These are phyloP conservation scores for Margaritispora aquatica DNA, from an alignment of 495 filamentous ascomycete genomes.

Conservation along the genomic window DNA sequence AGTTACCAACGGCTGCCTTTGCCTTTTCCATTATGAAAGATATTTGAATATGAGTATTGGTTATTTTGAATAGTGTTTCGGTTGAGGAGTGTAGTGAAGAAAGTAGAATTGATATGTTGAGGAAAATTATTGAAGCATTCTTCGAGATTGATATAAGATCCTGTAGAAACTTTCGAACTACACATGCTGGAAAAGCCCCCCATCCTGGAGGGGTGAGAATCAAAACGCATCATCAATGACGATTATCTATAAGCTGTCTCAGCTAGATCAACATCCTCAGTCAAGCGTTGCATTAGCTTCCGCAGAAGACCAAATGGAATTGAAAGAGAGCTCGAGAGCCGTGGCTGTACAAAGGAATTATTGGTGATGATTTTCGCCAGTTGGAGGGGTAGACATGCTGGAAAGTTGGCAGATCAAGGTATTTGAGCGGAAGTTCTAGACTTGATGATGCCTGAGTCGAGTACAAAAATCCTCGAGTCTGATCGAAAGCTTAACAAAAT, in stretches of 20 bases:
- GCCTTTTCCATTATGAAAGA: constrained; percentile 47
- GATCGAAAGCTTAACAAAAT: not conserved
- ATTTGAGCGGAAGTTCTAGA: not conserved
- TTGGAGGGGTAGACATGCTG: no score
- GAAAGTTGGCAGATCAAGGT: not conserved
- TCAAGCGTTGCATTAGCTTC: not conserved
- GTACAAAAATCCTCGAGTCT: not conserved
- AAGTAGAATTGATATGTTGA: not conserved
- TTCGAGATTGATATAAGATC: not conserved
- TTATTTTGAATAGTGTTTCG: not conserved
- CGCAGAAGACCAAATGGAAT: not conserved
- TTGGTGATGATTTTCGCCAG: no score
- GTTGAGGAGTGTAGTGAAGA: not conserved
- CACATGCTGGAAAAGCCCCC: not conserved
- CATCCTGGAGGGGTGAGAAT: not conserved
- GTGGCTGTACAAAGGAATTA: not conserved
- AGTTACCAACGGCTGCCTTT: constrained; percentile 45
- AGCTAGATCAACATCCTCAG: not conserved
- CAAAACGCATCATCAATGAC: constrained; percentile 6
- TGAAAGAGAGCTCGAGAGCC: not conserved
- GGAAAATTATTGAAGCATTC: no score
- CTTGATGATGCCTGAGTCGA: not conserved
- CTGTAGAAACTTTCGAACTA: not conserved
- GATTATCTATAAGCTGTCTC: not conserved
- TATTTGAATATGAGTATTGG: not conserved